Base-by-base conservation (phyloP, 371 early-diverging fungal genomes). In the Mortierella sp. region DNA sequence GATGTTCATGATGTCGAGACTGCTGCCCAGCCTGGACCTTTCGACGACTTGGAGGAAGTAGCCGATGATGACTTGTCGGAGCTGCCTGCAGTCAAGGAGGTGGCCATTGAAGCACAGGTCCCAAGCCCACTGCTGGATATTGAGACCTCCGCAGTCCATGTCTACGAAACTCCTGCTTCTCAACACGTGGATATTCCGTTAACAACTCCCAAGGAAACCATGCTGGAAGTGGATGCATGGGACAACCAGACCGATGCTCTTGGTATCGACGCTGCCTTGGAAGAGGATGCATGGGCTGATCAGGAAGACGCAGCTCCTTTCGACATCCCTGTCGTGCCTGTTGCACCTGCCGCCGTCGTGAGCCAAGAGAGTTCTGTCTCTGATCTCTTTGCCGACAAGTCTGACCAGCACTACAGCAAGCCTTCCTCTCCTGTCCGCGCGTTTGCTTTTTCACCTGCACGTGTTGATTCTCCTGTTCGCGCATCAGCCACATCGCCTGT, bases 221-320 rank as follows among this genome's bases (percentile, higher is more conserved):
- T 48, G 29, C 49, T 49, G 21, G 71, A 70, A 10, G 75, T 60
- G 44, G 79, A 78, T 46, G 63, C 71, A 7, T 79, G 75, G 79
- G 71, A 21, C 8, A 49, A 70, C 51, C 65, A 65, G 65, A 35
- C 38, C 29, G 32, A 49, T 24, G 12, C 51, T 0, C 35, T 74
- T 54, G 65, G 55, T 43, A 35, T 56, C 14, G 48, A 75, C 8
- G 32, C 58, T 2, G 21, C 63, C 18, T 32, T 72, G 29, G 72
- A 72, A 2, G 54, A 46, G 46, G 71, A 71, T 27, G 71, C 71
- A 27, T 71, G 71, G 71, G 71, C 46, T 14, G 71, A 43, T 27
- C 46, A 71, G 35, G 65, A 75, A 7, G 41, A 21, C 16, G 12
- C 4, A 12, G 6, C 16, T n/a, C 51, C 18, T 24, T 10, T 43